These are phyloP conservation scores for Scheffersomyces lignosus DNA, from an alignment of 805 yeast genomes.

Conservation along the genomic window DNA sequence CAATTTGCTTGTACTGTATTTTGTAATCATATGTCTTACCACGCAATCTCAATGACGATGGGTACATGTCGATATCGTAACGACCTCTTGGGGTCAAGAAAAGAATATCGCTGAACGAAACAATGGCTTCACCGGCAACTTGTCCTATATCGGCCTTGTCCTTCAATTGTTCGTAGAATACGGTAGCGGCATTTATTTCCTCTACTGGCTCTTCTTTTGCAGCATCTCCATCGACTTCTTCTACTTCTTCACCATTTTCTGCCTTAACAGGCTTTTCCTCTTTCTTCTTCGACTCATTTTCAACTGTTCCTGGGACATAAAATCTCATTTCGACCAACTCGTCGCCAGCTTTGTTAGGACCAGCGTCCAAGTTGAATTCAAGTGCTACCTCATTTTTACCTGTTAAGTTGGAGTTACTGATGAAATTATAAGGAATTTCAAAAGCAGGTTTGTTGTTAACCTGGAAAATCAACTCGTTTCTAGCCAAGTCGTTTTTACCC, in stretches of 20 bases:
- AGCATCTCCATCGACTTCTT: slow-evolving; percentile 6
- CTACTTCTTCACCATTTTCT: slow-evolving; percentile 21
- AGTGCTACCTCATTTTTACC: slow-evolving; percentile 93
- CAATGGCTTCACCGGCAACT: slow-evolving; percentile 92
- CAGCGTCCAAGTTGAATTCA: slow-evolving; percentile 68
- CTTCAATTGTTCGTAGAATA: slow-evolving; percentile 86
- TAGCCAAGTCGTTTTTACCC: slow-evolving; percentile 92
- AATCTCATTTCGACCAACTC: slow-evolving; percentile 94
- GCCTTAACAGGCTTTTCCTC: slow-evolving; percentile 21
- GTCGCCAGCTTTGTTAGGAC: slow-evolving; percentile 78
- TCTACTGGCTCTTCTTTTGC: slow-evolving; percentile 26
- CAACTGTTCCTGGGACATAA: slow-evolving; percentile 85
- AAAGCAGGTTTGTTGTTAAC: slow-evolving; percentile 87
- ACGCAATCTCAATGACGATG: slow-evolving; percentile 80
- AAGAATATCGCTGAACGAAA: slow-evolving; percentile 84
- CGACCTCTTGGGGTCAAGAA: slow-evolving; percentile 98
- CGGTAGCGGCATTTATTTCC: slow-evolving; percentile 72
- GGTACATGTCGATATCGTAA: slow-evolving; percentile 93
- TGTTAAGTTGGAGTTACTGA: slow-evolving; percentile 83
- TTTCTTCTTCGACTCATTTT: slow-evolving; percentile 41
- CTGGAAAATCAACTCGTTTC: slow-evolving; percentile 85
- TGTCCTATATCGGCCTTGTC: slow-evolving; percentile 94
- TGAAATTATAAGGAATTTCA: slow-evolving; percentile 81
- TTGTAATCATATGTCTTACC: slow-evolving; percentile 98
- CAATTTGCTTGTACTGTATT: slow-evolving; percentile 85